Base-by-base conservation (phyloP, 257 asterid species). In the Vinca minor region DNA sequence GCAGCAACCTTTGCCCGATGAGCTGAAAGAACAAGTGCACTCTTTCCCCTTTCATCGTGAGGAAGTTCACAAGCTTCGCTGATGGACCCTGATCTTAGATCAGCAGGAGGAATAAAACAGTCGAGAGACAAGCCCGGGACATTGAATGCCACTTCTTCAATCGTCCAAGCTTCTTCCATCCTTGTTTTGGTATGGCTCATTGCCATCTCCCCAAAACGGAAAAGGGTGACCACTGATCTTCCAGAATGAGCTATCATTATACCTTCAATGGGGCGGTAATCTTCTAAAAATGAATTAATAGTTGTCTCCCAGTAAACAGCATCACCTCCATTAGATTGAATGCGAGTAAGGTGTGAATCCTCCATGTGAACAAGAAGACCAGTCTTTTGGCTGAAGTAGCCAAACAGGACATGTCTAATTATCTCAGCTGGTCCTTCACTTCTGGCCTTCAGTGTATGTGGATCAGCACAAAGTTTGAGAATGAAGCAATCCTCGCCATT, bases 261-360 rank as follows among this genome's bases (percentile, higher is more conserved):
- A 35, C 97, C 99, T 72, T 93, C 99, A 11, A 93, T 87, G 0
- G 97, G 80, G 23, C 88, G 83, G 57, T 93, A 89, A 66, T 93
- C 94, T 48, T 87, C 94, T 28, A 93, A 58, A 74, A 80, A 87
- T 9, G 99, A 89, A 75, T 82, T 87, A 59, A 93, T 89, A 0
- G 97, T 93, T 10, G 99, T 93, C 69, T 93, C 97, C 99, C 99
- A 93, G 80, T 93, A 93, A n/a, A 85, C 91, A 1, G 91, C 95
- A n/a, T 93, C 97, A 0, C 90, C 94, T 1, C 96, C 97, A 23
- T 84, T 87, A 18, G 97, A 78, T 64, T 89, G 98, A 74, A 93
- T 87, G 8, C 98, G 85, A 50, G 98, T 93, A 15, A 93, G 97
- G 70, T 89, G 96, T 0, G 98, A 93, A 78, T 93, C 98, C 81